Conservation (phyloP, 306 rosid genomes). For the Prunus campanulata region DNA sequence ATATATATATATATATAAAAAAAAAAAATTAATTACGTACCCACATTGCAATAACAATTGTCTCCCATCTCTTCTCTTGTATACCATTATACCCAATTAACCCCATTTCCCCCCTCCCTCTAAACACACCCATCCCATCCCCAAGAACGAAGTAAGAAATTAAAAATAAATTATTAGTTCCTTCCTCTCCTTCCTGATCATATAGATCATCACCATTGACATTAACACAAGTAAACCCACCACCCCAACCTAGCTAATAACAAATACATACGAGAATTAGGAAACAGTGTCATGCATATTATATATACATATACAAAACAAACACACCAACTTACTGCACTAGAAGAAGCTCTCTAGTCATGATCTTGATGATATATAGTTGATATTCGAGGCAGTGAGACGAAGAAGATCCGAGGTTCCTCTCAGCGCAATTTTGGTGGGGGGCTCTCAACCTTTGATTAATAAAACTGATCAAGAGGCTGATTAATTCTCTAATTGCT, state of each 20-base stretch:
- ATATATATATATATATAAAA: constrained; percentile 20
- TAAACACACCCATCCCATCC: constrained; percentile 2
- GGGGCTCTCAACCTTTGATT: constrained; percentile 58
- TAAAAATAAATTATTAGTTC: constrained; percentile 38
- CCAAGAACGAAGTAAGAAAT: constrained; percentile 4
- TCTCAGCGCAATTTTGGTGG: constrained; percentile 71
- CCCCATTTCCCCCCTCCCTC: constrained; percentile 18
- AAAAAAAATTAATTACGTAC: constrained; percentile 3
- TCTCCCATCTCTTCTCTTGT: constrained; percentile 39
- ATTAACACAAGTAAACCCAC: constrained; percentile 34
- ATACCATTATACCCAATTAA: constrained; percentile 42
- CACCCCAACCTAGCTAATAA: constrained; percentile 23
- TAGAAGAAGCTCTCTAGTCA: constrained; percentile 13
- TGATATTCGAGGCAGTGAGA: constrained; percentile 32
- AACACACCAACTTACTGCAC: constrained; percentile 41
- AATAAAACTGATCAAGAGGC: constrained; percentile 51
- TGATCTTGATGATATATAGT: constrained; percentile 7
- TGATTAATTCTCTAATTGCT: constrained; percentile 47
- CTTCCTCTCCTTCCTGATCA: constrained; percentile 12
- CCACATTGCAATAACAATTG: constrained; percentile 31
- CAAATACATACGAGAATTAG: constrained; percentile 29
- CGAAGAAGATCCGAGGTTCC: constrained; percentile 98
- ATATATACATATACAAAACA: constrained; percentile 40
- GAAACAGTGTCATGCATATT: constrained; percentile 34
- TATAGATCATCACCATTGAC: constrained; percentile 1